Conservation (phyloP, 441 rosid genomes). For the Breynia disticha region DNA sequence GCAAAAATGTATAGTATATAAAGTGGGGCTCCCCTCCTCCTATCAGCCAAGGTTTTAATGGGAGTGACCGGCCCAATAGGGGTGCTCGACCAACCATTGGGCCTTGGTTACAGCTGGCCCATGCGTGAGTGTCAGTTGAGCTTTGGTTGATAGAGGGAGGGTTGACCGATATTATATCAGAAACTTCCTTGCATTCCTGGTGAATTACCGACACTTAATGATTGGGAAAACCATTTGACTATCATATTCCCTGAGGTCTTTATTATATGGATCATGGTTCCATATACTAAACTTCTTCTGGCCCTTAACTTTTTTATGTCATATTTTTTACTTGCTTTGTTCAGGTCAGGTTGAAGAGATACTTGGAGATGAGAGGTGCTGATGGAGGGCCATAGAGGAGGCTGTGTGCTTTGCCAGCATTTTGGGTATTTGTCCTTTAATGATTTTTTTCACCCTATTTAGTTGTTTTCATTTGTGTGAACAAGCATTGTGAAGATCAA, state of each 20-base stretch:
- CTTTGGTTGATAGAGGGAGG: too few relatives aligned
- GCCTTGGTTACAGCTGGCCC: too few relatives aligned
- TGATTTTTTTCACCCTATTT: slow-evolving; percentile 3
- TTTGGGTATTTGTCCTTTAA: slow-evolving; percentile 57
- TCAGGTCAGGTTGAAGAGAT: slow-evolving; percentile 93
- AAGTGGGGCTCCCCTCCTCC: too few relatives aligned
- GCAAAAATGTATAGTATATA: too few relatives aligned
- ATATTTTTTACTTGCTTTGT: slow-evolving; percentile 11
- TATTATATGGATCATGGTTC: slow-evolving; percentile 1
- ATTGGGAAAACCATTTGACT: slow-evolving; percentile 98
- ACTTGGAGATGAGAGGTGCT: slow-evolving; percentile 99
- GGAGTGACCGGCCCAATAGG: too few relatives aligned
- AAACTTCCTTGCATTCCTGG: slow-evolving; percentile 89
- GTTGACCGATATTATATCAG: too few relatives aligned
- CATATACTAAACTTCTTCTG: slow-evolving; percentile 1
- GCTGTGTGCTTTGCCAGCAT: slow-evolving; percentile 91
- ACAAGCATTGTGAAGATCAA: not conserved
- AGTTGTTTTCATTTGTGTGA: slow-evolving; percentile 6
- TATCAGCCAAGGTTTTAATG: too few relatives aligned
- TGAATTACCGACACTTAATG: slow-evolving; percentile 81
- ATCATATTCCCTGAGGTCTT: slow-evolving; percentile 93
- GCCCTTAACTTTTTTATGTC: slow-evolving; percentile 10
- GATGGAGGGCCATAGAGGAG: slow-evolving; percentile 99
- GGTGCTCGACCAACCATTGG: too few relatives aligned
- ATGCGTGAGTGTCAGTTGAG: too few relatives aligned